Base-by-base conservation (phyloP, 306 rosid genomes). In the Vicia faba region DNA sequence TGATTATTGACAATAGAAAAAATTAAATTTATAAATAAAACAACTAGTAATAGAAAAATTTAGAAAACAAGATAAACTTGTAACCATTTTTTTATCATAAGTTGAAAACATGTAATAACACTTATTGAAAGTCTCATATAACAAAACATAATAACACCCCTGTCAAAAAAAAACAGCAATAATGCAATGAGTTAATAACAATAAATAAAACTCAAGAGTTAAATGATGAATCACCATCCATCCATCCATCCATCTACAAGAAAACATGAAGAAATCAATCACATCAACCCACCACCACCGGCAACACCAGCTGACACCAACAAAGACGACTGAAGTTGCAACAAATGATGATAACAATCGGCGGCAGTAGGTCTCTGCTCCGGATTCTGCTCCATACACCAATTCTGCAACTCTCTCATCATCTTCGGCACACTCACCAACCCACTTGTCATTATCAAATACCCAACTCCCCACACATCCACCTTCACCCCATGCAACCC, bases 311-410 rank as follows among this genome's bases (percentile, higher is more conserved):
- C 82, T 31, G 89, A 82, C 75, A 51, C 58, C 33, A 84, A 62
- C 39, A 54, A 54, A 25, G 96, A 83, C 0, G 89, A 80, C 88
- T 92, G 98, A 11, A 93, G 78, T 88, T 93, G 99, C 40, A 93
- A 79, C 86, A 93, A 81, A 72, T 88, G 96, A 87, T 89, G 98
- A 81, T 93, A 93, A 63, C 97, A 93, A 74, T 93, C 99, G 39
- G 99, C 99, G 12, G 95, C 99, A 19, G 96, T 90, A 2, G 97
- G 99, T 58, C 99, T 80, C 33, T 75, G 84, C 82, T 93, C 99
- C 4, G 97, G 86, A 73, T 85, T 93, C 71, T 80, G 92, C 18
- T 90, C 97, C 89, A 93, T 79, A 69, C 99, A 93, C 79, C 91
- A 78, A 2, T 69, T 78, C 71, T 90, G 87, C 39, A 93, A 81